A percentile compares a stretch with the other conserved stretches of the same genome.
phyloP scores from a whole-genome alignment of 2,329 filamentous ascomycete species.

The Claviceps capensis region DNA sequence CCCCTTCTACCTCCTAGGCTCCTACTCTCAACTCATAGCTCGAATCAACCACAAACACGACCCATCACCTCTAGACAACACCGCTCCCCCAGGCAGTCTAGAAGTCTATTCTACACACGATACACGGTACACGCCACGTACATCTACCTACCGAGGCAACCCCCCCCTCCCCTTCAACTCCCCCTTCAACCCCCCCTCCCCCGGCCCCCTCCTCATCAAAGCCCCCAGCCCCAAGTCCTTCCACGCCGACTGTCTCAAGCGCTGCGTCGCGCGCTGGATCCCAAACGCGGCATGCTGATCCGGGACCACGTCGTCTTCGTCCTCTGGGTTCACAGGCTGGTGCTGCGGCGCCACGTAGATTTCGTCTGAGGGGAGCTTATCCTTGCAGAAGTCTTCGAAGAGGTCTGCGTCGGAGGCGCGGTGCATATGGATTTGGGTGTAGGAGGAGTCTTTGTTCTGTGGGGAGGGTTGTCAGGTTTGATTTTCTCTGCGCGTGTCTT shows the following conservation, averaged over 20 bases:
- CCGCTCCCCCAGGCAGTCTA: no score
- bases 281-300: conserved; percentile 82
- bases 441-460: conserved; percentile 60
- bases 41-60: not conserved
- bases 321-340: conserved; percentile 73
- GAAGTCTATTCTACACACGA: no score
- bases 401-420: conserved; percentile 60
- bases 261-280: conserved; percentile 67
- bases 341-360: conserved; percentile 70
- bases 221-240: conserved; percentile 62
- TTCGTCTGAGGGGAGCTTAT: conserved; percentile 60
- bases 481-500: not conserved
- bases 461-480: not conserved
- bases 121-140: not conserved
- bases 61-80: not conserved
- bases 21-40: not conserved
- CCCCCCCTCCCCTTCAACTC: not conserved
- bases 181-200: conserved; percentile 5
- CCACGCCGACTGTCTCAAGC: conserved; percentile 59
- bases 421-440: conserved; percentile 66
- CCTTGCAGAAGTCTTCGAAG: conserved; percentile 63
- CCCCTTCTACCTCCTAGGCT: not conserved
- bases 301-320: conserved; percentile 78
- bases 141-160: not conserved
- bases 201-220: conserved; percentile 52